A percentile compares a stretch with the other conserved stretches of the same genome.
phyloP scores from a whole-genome alignment of 129 eudicot species.

The Smallanthus sonchifolius region DNA sequence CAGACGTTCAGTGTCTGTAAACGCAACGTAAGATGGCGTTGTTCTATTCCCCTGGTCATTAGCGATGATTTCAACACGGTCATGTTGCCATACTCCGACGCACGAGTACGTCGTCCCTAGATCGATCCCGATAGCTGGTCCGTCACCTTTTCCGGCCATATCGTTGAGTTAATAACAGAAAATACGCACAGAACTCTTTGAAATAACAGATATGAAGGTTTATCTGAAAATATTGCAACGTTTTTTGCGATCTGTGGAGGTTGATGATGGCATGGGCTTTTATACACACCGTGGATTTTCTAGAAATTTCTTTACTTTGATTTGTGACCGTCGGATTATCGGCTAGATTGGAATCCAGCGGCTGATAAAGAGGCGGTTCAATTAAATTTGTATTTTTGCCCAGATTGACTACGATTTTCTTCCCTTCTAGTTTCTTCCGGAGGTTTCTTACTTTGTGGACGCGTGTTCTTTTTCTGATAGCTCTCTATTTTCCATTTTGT shows the following conservation, averaged over 20 bases:
- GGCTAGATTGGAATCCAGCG: neutral
- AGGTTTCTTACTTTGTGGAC: neutral
- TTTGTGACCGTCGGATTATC: neutral
- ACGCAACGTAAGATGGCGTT: constrained; percentile 24
- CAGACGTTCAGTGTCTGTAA: neutral
- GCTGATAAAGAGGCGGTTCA: neutral
- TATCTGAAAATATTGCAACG: neutral
- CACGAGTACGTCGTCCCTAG: constrained; percentile 25
- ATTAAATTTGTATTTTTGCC: neutral
- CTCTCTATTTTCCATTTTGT: neutral
- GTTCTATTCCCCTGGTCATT: constrained; percentile 25
- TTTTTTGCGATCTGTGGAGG: neutral
- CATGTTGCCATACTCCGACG: constrained; percentile 25
- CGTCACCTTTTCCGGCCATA: constrained; percentile 20
- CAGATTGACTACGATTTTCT: neutral
- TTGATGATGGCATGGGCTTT: neutral
- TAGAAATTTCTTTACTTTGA: neutral
- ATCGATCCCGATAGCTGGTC: constrained; percentile 24
- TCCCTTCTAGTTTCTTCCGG: neutral
- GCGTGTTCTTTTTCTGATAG: neutral
- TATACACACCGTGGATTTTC: neutral
- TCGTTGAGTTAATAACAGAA: neutral
- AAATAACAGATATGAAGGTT: neutral
- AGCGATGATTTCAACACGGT: constrained; percentile 26
- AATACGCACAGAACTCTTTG: neutral